Evolutionary conservation across 768 basidiomycete species (phyloP).

Genomic region (Xerocomellus amylosporus): DNA sequence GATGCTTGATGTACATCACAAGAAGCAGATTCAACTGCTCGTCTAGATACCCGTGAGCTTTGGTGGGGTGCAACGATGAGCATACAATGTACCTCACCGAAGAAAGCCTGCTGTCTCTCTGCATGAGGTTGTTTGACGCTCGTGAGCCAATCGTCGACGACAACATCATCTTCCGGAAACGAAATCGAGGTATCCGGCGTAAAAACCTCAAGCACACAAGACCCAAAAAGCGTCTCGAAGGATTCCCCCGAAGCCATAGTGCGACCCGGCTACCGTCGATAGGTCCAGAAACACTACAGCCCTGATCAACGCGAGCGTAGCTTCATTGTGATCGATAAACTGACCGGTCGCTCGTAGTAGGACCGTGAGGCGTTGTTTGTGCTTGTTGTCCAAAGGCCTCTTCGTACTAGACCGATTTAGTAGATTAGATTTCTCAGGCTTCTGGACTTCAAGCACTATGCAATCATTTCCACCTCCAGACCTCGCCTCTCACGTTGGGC

Average conservation of each 20-base stretch:
- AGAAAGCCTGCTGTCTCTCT: slow-evolving; percentile 69
- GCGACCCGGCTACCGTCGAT: neutral
- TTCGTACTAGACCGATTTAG: slow-evolving; percentile 18
- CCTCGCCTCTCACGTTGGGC: slow-evolving; percentile 46
- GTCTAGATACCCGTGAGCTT: slow-evolving; percentile 38
- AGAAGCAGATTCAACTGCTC: slow-evolving; percentile 54
- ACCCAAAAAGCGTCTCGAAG: slow-evolving; percentile 62
- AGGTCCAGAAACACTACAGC: neutral
- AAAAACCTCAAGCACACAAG: slow-evolving; percentile 56
- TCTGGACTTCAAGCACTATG: slow-evolving; percentile 9
- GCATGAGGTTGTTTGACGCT: slow-evolving; percentile 40
- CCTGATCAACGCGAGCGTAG: neutral
- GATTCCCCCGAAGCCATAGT: slow-evolving; percentile 36
- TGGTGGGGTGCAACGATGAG: slow-evolving; percentile 7
- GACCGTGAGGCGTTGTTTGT: slow-evolving; percentile 11
- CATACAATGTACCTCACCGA: slow-evolving; percentile 49
- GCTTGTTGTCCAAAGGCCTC: slow-evolving; percentile 21
- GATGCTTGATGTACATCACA: slow-evolving; percentile 35
- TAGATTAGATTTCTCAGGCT: slow-evolving; percentile 3
- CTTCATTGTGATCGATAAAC: neutral
- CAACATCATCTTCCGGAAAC: slow-evolving; percentile 47
- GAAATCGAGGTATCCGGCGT: slow-evolving; percentile 63
- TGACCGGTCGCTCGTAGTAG: too few relatives aligned
- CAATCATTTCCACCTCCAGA: slow-evolving; percentile 54
- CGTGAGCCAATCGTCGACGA: slow-evolving; percentile 55